phyloP scores from a whole-genome alignment of 139 green algal genomes.

The Picochlorum sp. region DNA sequence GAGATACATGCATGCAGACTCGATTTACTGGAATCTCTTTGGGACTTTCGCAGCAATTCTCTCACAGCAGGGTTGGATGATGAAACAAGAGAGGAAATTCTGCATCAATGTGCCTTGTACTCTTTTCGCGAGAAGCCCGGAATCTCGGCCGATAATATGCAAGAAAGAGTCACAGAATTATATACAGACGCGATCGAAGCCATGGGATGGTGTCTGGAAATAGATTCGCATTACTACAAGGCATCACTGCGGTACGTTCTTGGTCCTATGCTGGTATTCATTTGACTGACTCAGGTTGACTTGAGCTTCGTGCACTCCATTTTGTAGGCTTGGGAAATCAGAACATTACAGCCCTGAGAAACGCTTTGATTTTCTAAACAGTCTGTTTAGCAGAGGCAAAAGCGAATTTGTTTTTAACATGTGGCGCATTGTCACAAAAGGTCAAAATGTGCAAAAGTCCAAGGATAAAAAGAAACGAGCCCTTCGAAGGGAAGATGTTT shows the following conservation, averaged over 20 bases:
- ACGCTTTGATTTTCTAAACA: neutral
- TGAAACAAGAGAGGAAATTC: neutral
- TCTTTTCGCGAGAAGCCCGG: neutral
- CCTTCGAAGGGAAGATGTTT: neutral
- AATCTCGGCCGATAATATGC: neutral
- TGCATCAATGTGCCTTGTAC: neutral
- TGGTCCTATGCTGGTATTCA: neutral
- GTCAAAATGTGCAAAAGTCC: neutral
- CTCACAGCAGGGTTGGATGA: neutral
- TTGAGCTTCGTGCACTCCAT: neutral
- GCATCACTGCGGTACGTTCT: neutral
- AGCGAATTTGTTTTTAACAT: conserved; percentile 9
- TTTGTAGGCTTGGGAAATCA: neutral
- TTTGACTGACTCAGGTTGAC: neutral
- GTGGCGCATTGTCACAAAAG: neutral
- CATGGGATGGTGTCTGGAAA: conserved; percentile 13
- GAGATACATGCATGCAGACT: conserved; percentile 2
- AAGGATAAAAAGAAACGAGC: neutral
- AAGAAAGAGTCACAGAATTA: neutral
- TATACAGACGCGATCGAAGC: conserved; percentile 5
- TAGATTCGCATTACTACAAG: neutral
- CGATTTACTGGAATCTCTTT: neutral
- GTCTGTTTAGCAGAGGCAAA: conserved; percentile 5
- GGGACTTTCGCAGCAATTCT: neutral
- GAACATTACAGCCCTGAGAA: neutral